These are phyloP conservation scores for Dictyostelium intermedium DNA, from an alignment of 78 protist species.

Conservation along the genomic window DNA sequence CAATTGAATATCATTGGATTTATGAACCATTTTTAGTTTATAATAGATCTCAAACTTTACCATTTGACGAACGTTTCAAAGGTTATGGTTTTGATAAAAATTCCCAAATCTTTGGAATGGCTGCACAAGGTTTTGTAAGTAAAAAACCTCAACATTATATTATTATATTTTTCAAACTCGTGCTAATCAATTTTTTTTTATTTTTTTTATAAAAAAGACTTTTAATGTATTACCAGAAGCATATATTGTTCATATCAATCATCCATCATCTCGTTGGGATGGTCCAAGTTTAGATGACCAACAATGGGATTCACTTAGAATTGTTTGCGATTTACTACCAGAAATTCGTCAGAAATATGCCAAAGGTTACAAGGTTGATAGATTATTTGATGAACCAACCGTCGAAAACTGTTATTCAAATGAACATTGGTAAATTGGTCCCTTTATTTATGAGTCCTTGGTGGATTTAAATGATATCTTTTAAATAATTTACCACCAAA, in stretches of 20 bases:
- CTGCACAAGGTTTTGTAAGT: conserved; percentile 28
- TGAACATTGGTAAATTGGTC: not conserved
- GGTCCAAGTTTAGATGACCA: conserved; percentile 30
- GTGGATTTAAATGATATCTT: no score
- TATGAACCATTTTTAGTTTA: conserved; percentile 65
- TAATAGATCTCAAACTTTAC: not conserved
- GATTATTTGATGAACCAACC: conserved; percentile 1
- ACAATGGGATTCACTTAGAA: conserved; percentile 40
- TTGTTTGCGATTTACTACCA: conserved; percentile 9
- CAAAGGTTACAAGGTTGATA: not conserved
- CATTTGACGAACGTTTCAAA: conserved; percentile 51
- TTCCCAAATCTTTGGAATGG: conserved; percentile 39
- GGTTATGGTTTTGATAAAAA: conserved; percentile 70
- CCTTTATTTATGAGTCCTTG: no score
- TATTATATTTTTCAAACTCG: no score
- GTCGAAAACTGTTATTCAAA: not conserved
- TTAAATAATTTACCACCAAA: no score
- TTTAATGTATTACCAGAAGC: conserved; percentile 39
- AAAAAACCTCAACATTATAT: no score
- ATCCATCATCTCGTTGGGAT: conserved; percentile 29
- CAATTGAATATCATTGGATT: conserved; percentile 59
- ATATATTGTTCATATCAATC: conserved; percentile 48
- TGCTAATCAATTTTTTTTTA: no score
- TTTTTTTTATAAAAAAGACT: not conserved
- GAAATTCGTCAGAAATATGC: not conserved